Evolutionary conservation across 140 eudicot genomes (phyloP), one percentile per base, ranked within the genome.

Genomic region (Senecio squalidus): DNA sequence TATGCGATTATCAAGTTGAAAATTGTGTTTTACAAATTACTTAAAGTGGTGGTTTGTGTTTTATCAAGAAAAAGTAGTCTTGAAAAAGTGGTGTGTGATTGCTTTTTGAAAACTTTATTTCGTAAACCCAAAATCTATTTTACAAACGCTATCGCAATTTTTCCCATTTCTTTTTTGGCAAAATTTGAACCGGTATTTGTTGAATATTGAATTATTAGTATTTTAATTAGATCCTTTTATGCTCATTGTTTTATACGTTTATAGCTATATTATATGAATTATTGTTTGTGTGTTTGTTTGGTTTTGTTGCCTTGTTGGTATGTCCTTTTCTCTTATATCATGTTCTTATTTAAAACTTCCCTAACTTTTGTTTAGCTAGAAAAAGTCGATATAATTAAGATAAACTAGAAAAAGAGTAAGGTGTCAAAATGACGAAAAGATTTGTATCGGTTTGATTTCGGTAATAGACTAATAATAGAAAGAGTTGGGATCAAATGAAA

Each of bases 301-400:
- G 47, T 43, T 41, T 55, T 55, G 4, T 41, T 67, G 47, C 29
- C 43, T 55, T 55, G 4, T 41, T 67, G 27, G 43, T 43, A 29
- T 28, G 36, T 55, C 47, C 28, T 30, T 27, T 54, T 55, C 70
- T 50, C 20, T 26, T 20, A 14, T 51, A 27, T 14, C 72, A 43
- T 43, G 45, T 54, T 55, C 31, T 41, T 66, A 3, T 24, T 66
- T 66, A 17, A 28, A 30, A 55, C 23, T 13, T 53, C 14, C 31
- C 44, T 22, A 53, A 27, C 9, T 15, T 51, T 24, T 44, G 44
- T 28, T 62, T 27, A 22, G 57, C 33, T 63, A 15, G 39, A 38
- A 9, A 36, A 13, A 50, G n/a, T 33, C 22, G 34, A 31, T 16
- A 25, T 60, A 43, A 11, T 44, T 18, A 43, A 26, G 66, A 60